Evolutionary conservation across 2,329 filamentous ascomycete species (phyloP).

Genomic region (Neofusicoccum ribis): DNA sequence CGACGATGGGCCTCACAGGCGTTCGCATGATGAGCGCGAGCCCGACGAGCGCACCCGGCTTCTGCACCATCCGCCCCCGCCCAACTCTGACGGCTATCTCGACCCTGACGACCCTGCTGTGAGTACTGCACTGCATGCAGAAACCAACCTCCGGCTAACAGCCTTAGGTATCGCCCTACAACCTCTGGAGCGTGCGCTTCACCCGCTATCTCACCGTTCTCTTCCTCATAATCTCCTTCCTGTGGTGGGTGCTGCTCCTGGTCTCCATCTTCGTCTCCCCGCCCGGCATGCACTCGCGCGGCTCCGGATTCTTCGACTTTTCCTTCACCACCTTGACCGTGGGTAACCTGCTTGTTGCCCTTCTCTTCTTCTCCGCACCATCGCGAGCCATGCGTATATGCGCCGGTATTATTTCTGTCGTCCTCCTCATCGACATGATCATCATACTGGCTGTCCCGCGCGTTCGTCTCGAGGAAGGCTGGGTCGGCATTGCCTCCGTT

Average conservation of each 20-base stretch:
- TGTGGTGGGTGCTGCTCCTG: constrained; percentile 94
- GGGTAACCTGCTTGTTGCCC: constrained; percentile 70
- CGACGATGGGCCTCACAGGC: constrained; percentile 26
- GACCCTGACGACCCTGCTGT: constrained; percentile 82
- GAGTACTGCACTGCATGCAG: constrained; percentile 31
- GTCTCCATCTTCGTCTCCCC: constrained; percentile 89
- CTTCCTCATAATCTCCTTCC: constrained; percentile 71
- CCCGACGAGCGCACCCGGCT: constrained; percentile 66
- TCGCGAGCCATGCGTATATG: constrained; percentile 76
- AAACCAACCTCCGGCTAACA: constrained; percentile 23
- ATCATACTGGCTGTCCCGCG: constrained; percentile 74
- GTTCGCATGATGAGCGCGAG: constrained; percentile 40
- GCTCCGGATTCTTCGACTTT: constrained; percentile 91
- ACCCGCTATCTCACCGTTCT: constrained; percentile 75
- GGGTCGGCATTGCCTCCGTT: constrained; percentile 84
- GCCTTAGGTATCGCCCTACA: constrained; percentile 75
- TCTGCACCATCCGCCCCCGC: constrained; percentile 58
- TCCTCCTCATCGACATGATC: constrained; percentile 74
- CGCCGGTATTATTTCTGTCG: constrained; percentile 64
- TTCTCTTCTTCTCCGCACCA: constrained; percentile 86
- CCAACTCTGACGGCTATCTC: constrained; percentile 66
- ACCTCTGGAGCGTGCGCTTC: constrained; percentile 85
- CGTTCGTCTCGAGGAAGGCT: constrained; percentile 80
- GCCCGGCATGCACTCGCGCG: constrained; percentile 79
- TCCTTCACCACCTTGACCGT: constrained; percentile 77